Conservation (phyloP, 192 early-diverging fungal species). For the Rhizophlyctis rosea region DNA sequence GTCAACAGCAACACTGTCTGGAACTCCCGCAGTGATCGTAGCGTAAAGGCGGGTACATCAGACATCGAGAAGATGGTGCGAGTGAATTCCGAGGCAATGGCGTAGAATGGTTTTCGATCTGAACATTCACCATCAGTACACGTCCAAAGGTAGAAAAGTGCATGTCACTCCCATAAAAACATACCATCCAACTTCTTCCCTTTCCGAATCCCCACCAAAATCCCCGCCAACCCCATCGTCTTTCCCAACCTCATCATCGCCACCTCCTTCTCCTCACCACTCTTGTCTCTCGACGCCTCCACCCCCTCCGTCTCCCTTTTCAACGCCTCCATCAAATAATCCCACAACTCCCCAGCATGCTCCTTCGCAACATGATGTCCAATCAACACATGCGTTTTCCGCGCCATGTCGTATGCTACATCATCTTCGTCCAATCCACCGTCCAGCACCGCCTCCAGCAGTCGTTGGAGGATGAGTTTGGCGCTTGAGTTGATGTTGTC, state of each 20-base stretch:
- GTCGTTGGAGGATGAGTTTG: conserved; percentile 27
- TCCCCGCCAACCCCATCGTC: conserved; percentile 1
- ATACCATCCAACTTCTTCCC: conserved; percentile 24
- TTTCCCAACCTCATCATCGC: conserved; percentile 1
- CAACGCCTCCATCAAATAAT: conserved; percentile 14
- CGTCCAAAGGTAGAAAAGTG: too few species aligned
- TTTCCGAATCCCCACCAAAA: conserved; percentile 23
- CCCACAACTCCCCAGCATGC: conserved; percentile 32
- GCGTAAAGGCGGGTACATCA: neutral
- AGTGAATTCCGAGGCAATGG: neutral
- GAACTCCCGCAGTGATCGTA: conserved; percentile 20
- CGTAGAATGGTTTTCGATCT: neutral
- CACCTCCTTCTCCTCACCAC: conserved; percentile 7
- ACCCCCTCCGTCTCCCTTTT: neutral
- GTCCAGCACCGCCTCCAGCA: conserved; percentile 21
- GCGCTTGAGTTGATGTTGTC: conserved; percentile 56
- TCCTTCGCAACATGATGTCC: conserved; percentile 36
- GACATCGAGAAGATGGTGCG: neutral
- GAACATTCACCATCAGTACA: conserved; percentile 26
- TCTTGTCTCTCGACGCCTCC: neutral
- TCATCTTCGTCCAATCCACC: conserved; percentile 17
- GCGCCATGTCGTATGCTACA: conserved; percentile 23
- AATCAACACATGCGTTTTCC: conserved; percentile 30
- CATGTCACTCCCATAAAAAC: too few species aligned
- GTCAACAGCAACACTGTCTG: conserved; percentile 26